A percentile compares a stretch with the other conserved stretches of the same genome.
phyloP scores from a whole-genome alignment of 495 filamentous ascomycete species.

The Sphaerosporella brunnea region DNA sequence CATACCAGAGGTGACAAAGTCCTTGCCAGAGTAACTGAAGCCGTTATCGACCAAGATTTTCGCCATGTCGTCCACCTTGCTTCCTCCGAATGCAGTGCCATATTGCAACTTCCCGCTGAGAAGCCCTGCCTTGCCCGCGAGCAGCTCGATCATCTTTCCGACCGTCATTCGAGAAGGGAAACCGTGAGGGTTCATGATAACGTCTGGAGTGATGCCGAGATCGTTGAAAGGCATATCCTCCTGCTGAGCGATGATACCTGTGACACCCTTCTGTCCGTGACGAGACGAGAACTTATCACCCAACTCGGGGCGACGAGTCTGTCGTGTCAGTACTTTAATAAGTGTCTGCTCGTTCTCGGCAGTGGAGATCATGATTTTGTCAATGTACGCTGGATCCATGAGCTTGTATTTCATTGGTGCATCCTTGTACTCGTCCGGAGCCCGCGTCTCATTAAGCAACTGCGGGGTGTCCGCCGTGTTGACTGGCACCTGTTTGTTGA shows the following conservation, averaged over 20 bases:
- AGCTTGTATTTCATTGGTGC: constrained; percentile 66
- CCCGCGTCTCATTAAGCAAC: constrained; percentile 22
- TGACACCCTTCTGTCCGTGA: constrained; percentile 97
- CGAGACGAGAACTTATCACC: constrained; percentile 98
- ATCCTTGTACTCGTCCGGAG: constrained; percentile 41
- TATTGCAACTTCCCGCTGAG: constrained; percentile 66
- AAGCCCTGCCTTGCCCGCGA: constrained; percentile 86
- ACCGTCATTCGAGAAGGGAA: constrained; percentile 99
- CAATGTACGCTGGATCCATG: constrained; percentile 68
- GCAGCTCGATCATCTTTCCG: constrained; percentile 88
- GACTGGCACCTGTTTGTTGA: constrained; percentile 68
- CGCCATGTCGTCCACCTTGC: constrained; percentile 78
- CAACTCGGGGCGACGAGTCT: constrained; percentile 82
- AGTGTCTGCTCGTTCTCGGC: constrained; percentile 66
- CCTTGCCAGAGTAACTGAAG: constrained; percentile 90
- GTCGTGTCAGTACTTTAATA: constrained; percentile 80
- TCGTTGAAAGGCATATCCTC: constrained; percentile 96
- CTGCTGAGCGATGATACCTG: constrained; percentile 86
- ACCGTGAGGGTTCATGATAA: constrained; percentile 99
- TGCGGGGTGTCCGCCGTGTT: constrained; percentile 50
- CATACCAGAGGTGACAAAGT: constrained; percentile 75
- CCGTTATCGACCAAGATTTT: constrained; percentile 66
- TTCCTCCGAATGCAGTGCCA: constrained; percentile 89
- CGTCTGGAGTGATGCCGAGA: constrained; percentile 73
- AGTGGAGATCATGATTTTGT: constrained; percentile 79